Conservation (phyloP, 257 asterid species). For the Oldenlandia corymbosa region DNA sequence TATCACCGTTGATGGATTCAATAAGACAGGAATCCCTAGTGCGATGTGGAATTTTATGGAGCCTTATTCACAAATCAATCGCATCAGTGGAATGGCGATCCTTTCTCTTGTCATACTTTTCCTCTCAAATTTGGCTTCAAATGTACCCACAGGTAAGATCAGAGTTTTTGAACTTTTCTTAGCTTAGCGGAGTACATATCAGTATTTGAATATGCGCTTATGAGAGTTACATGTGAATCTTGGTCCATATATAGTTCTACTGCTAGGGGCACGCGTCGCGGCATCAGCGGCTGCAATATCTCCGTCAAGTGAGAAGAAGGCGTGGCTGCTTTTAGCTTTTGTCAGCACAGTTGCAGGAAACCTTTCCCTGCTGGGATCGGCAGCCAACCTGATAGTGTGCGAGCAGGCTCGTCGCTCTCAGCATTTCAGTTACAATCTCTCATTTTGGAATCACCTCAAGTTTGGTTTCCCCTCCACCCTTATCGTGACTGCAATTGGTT, state of each 20-base stretch:
- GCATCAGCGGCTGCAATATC: conserved; percentile 71
- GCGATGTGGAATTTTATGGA: conserved; percentile 78
- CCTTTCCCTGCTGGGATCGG: conserved; percentile 82
- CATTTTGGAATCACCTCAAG: conserved; percentile 83
- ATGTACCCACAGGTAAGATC: conserved; percentile 81
- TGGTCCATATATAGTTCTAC: conserved; percentile 49
- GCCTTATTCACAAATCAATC: conserved; percentile 68
- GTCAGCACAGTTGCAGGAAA: conserved; percentile 95
- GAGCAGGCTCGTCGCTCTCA: conserved; percentile 88
- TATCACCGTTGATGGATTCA: conserved; percentile 76
- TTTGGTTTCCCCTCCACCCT: conserved; percentile 87
- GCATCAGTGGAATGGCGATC: conserved; percentile 47
- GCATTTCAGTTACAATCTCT: conserved; percentile 53
- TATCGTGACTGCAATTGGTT: conserved; percentile 66
- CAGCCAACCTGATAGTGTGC: conserved; percentile 92
- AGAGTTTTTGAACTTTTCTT: too few relatives aligned
- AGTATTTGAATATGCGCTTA: too few relatives aligned
- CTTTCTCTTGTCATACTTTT: conserved; percentile 62
- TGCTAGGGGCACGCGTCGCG: conserved; percentile 79
- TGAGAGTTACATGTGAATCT: too few relatives aligned
- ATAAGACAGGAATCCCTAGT: conserved; percentile 82
- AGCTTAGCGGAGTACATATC: too few relatives aligned
- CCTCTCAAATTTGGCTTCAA: conserved; percentile 89
- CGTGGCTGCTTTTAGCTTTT: conserved; percentile 92
- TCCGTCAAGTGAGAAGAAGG: conserved; percentile 71